These are phyloP conservation scores for Aegilops sharonensis DNA, from an alignment of 176 grass and related monocot species.

Conservation along the genomic window DNA sequence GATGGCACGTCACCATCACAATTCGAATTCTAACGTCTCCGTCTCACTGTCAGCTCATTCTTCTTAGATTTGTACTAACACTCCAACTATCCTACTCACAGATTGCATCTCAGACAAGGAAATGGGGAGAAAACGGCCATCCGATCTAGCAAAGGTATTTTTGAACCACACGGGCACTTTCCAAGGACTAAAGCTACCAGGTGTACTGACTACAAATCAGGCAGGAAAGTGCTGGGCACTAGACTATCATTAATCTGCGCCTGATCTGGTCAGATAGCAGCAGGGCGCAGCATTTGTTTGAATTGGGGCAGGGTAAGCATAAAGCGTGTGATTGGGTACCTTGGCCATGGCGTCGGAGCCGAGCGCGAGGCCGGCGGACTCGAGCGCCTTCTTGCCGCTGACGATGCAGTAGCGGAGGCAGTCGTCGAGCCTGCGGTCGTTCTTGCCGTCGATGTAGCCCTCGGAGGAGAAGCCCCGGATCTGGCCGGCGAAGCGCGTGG, in stretches of 20 bases:
- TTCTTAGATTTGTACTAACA: neutral
- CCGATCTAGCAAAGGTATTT: conserved; percentile 4
- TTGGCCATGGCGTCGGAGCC: conserved; percentile 53
- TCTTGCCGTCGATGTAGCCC: conserved; percentile 86
- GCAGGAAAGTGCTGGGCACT: too few species aligned
- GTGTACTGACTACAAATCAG: neutral
- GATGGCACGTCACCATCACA: neutral
- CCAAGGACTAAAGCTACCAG: neutral
- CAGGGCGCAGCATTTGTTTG: neutral
- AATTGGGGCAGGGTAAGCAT: neutral
- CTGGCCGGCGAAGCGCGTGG: conserved; percentile 88
- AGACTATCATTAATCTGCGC: too few species aligned
- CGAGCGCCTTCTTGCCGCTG: conserved; percentile 89
- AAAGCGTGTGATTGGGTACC: conserved; percentile 26
- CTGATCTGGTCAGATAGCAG: too few species aligned
- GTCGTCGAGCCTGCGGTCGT: conserved; percentile 73
- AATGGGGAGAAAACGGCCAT: neutral
- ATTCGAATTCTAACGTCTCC: neutral
- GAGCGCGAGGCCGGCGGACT: conserved; percentile 42
- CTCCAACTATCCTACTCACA: neutral
- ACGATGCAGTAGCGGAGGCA: conserved; percentile 92
- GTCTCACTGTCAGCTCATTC: neutral
- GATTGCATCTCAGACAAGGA: neutral
- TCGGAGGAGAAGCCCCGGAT: conserved; percentile 86
- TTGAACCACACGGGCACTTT: neutral